A percentile compares a stretch with the other conserved stretches of the same genome.
phyloP scores from a whole-genome alignment of 2,329 filamentous ascomycete genomes.

The Beauveria sp. region DNA sequence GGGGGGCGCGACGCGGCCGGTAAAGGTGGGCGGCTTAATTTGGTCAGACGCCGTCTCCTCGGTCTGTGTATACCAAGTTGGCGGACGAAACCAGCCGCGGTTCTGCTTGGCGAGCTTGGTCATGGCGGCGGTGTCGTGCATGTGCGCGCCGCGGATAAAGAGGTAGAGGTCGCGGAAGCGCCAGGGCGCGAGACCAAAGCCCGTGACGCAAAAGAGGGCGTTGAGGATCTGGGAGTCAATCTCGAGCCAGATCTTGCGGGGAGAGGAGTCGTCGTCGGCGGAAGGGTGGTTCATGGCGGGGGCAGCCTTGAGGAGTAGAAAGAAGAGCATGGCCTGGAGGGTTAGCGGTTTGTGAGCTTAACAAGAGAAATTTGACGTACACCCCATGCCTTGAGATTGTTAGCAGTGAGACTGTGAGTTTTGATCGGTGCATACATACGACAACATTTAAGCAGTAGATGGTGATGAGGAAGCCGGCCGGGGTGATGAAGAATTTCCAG shows the following conservation, averaged over 20 bases:
- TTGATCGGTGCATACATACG: conserved; percentile 13
- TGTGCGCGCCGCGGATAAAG: conserved; percentile 16
- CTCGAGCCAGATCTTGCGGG: conserved; percentile 16
- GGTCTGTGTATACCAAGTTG: conserved; percentile 15
- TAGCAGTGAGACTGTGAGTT: not conserved
- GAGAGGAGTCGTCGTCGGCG: conserved; percentile 15
- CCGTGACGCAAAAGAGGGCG: conserved; percentile 78
- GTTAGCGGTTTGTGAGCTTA: not conserved
- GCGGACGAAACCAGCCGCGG: conserved; percentile 21
- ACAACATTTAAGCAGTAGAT: conserved; percentile 24
- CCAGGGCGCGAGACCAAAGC: conserved; percentile 79
- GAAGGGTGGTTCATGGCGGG: conserved; percentile 16
- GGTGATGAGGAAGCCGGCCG: conserved; percentile 22
- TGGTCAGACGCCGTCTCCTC: conserved; percentile 9
- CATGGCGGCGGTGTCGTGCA: conserved; percentile 17
- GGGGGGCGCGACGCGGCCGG: conserved; percentile 16
- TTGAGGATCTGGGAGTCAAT: conserved; percentile 35
- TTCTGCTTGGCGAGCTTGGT: conserved; percentile 8
- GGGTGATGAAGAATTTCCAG: conserved; percentile 23
- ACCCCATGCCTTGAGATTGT: conserved; percentile 18
- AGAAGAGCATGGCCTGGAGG: conserved; percentile 9
- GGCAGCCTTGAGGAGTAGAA: not conserved
- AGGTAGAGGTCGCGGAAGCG: conserved; percentile 22
- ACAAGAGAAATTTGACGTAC: conserved; percentile 14
- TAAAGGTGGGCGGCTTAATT: conserved; percentile 15